Conservation (phyloP, 306 rosid genomes). For the Pyrus betulifolia region DNA sequence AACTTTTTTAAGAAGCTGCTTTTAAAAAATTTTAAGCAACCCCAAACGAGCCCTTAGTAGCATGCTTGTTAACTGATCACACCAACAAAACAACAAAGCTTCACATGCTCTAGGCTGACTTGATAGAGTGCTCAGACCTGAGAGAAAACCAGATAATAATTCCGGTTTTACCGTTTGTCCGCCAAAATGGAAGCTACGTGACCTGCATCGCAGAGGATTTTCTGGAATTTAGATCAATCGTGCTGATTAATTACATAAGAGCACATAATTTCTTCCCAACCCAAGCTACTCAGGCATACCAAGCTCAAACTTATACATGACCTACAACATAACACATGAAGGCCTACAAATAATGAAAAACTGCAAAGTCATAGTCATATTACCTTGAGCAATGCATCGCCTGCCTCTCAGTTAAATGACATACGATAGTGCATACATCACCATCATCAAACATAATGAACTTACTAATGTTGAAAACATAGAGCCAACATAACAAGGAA, state of each 20-base stretch:
- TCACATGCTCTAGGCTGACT: neutral
- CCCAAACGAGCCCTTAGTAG: neutral
- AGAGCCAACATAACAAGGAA: neutral
- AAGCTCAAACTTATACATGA: neutral
- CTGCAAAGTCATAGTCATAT: neutral
- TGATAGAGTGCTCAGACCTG: neutral
- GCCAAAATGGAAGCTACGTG: neutral
- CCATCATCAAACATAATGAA: neutral
- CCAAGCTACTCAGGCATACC: neutral
- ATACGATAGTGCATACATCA: neutral
- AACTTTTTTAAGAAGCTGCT: too few species aligned
- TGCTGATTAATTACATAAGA: neutral
- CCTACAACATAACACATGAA: neutral
- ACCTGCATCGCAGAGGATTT: too few species aligned
- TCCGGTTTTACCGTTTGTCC: neutral
- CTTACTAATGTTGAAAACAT: neutral
- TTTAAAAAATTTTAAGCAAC: too few species aligned
- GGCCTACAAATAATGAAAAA: neutral
- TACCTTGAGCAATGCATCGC: neutral
- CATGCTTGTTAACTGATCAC: neutral
- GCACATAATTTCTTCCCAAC: neutral
- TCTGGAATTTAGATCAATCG: neutral
- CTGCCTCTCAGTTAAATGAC: neutral
- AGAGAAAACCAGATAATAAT: neutral
- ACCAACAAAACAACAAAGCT: neutral